Percentiles rank a stretch among this genome's conserved stretches.
Evolutionary conservation across 305 asterid genomes (phyloP).

Genomic region (Petunia hybrid): DNA sequence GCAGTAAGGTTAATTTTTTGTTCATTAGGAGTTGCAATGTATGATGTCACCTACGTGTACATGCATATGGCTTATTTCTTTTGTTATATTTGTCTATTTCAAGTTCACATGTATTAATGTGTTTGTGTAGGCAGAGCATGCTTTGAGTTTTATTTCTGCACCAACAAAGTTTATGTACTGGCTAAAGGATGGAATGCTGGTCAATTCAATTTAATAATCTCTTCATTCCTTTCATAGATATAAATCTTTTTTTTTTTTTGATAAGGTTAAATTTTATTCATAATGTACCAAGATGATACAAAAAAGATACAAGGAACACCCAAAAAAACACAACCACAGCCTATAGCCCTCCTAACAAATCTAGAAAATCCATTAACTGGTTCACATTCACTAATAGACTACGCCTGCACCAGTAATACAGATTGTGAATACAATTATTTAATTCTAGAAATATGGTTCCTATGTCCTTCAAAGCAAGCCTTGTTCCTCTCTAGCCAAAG

Average conservation of each 20-base stretch:
- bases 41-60: neutral
- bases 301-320: too few species aligned
- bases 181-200: neutral
- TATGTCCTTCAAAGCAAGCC: too few species aligned
- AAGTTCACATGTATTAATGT: neutral
- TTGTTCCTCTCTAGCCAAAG: too few species aligned
- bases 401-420: too few species aligned
- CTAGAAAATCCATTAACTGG: too few species aligned
- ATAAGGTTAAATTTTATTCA: too few species aligned
- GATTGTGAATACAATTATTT: too few species aligned
- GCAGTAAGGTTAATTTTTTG: slow-evolving; percentile 25
- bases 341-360: too few species aligned
- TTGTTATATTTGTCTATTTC: slow-evolving; percentile 13
- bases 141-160: neutral
- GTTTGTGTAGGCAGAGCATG: neutral
- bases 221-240: neutral
- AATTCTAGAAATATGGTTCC: too few species aligned
- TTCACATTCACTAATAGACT: too few species aligned
- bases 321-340: too few species aligned
- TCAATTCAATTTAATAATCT: neutral
- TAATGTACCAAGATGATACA: too few species aligned
- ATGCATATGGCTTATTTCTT: neutral
- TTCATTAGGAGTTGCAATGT: neutral
- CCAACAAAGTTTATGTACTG: neutral
- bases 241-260: neutral